Evolutionary conservation across 139 green algal species (phyloP).

Genomic region (Gonium pectorale): DNA sequence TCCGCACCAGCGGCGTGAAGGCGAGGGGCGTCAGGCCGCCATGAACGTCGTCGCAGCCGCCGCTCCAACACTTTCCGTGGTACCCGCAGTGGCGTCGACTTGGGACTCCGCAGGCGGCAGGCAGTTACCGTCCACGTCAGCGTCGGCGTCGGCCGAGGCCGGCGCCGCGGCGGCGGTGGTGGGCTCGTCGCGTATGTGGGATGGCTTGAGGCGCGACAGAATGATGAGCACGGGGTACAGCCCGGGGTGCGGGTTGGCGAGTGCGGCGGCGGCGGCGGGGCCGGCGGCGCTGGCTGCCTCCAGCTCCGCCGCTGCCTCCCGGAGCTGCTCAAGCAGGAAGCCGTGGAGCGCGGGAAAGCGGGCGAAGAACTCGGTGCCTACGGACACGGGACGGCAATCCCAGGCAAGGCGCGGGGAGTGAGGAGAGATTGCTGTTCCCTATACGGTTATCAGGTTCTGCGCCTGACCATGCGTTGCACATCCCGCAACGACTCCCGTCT

Average conservation of each 20-base stretch:
- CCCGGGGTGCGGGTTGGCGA: constrained; percentile 69
- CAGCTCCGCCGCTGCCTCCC: constrained; percentile 46
- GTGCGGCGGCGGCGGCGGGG: neutral
- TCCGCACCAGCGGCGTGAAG: constrained; percentile 73
- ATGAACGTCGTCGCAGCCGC: neutral
- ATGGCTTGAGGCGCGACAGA: constrained; percentile 80
- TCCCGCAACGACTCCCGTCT: no score
- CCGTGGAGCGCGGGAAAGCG: constrained; percentile 84
- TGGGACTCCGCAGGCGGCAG: no score
- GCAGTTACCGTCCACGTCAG: no score
- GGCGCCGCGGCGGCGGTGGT: neutral
- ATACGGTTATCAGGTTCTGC: no score
- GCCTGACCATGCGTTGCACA: no score
- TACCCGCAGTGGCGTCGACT: no score
- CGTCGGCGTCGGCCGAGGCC: neutral
- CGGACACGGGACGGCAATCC: neutral
- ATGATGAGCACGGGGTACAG: constrained; percentile 88
- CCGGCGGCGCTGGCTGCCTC: neutral
- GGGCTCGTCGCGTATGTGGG: constrained; percentile 2
- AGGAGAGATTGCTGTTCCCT: no score
- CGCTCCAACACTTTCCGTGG: no score
- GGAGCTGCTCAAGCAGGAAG: constrained; percentile 82
- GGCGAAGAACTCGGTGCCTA: constrained; percentile 87
- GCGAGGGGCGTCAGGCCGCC: constrained; percentile 62
- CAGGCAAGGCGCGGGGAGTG: no score